phyloP scores from a whole-genome alignment of 345 rosid genomes.

The Linum usitatissimum region DNA sequence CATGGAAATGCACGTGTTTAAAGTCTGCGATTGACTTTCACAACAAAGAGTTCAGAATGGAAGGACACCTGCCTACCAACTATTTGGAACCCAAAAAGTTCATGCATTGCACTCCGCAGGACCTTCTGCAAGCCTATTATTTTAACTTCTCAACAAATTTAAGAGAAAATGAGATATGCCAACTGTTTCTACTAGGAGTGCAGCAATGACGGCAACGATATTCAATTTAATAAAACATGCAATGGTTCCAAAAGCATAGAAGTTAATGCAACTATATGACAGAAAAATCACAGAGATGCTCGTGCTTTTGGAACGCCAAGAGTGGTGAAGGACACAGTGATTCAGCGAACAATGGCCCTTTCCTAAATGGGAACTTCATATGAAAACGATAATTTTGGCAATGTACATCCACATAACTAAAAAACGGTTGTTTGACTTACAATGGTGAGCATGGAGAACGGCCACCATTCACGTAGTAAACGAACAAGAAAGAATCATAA shows the following conservation, averaged over 20 bases:
- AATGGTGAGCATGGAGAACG: conserved; percentile 81
- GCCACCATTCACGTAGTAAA: conserved; percentile 68
- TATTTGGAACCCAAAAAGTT: neutral
- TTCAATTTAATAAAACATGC: neutral
- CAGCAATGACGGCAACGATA: too few species aligned
- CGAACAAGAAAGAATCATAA: conserved; percentile 74
- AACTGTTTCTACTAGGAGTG: neutral
- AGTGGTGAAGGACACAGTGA: neutral
- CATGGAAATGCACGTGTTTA: too few species aligned
- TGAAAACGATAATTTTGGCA: neutral
- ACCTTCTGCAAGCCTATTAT: neutral
- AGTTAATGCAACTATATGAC: neutral
- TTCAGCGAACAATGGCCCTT: neutral
- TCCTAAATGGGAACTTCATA: neutral
- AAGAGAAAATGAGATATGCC: neutral
- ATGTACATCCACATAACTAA: neutral
- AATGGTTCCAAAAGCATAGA: neutral
- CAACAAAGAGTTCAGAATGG: neutral
- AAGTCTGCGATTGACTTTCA: neutral
- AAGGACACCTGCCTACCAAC: neutral
- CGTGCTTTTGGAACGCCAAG: neutral
- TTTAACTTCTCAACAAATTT: neutral
- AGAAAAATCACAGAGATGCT: neutral
- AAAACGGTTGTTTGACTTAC: conserved; percentile 42
- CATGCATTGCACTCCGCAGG: neutral